phyloP scores from a whole-genome alignment of 805 yeast species.

The Candida vartiovaarae region DNA sequence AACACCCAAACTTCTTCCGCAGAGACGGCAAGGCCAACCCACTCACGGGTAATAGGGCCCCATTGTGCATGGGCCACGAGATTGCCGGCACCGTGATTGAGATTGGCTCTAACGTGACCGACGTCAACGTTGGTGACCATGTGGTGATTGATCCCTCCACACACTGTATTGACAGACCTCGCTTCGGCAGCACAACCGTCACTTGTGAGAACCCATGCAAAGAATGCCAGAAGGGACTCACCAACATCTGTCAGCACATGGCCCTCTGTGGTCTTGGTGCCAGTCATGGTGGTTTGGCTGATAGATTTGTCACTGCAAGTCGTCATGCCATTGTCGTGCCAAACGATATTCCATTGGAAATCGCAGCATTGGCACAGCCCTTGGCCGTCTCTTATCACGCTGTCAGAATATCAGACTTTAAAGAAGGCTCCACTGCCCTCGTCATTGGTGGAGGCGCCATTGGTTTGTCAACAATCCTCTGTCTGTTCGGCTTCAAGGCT shows the following conservation, averaged over 20 bases:
- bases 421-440: conserved; percentile 38
- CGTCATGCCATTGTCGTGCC: conserved; percentile 36
- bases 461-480: conserved; percentile 43
- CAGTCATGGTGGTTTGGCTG: conserved; percentile 49
- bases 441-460: conserved; percentile 52
- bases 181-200: conserved; percentile 30
- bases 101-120: conserved; percentile 39
- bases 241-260: conserved; percentile 44
- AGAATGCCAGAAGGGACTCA: conserved; percentile 42
- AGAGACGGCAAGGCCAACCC: conserved; percentile 30
- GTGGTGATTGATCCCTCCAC: conserved; percentile 61
- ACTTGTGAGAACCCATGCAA: conserved; percentile 30
- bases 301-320: conserved; percentile 36
- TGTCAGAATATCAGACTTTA: conserved; percentile 32
- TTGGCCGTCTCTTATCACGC: conserved; percentile 58
- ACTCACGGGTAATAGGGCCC: conserved; percentile 34
- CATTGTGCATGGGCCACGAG: conserved; percentile 50
- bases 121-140: conserved; percentile 43
- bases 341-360: conserved; percentile 31
- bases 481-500: conserved; percentile 41
- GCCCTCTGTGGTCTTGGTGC: conserved; percentile 52
- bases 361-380: conserved; percentile 53
- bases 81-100: conserved; percentile 38
- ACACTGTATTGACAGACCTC: conserved; percentile 42
- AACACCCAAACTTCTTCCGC: conserved; percentile 55